These are phyloP conservation scores for Ephemerocybe angulata DNA, from an alignment of 768 basidiomycete species.

Conservation along the genomic window DNA sequence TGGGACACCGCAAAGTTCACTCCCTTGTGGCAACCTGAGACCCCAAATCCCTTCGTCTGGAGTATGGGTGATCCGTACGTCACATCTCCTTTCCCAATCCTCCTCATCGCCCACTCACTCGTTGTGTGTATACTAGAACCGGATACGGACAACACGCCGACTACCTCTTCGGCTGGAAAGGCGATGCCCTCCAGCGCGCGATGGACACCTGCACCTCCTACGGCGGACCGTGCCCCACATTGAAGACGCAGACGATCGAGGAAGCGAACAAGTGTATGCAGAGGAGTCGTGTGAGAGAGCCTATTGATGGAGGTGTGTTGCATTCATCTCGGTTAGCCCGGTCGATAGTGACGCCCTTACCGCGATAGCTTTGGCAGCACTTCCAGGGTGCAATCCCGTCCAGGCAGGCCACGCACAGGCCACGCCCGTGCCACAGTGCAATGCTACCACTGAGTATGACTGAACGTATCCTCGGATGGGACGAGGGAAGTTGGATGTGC, in stretches of 20 bases:
- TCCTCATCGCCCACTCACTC: not conserved
- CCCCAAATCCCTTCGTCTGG: not conserved
- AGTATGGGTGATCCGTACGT: slow-evolving; percentile 5
- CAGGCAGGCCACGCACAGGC: not conserved
- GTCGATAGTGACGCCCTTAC: not conserved
- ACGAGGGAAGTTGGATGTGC: too few species aligned
- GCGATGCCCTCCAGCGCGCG: slow-evolving; percentile 2
- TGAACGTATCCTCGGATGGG: too few species aligned
- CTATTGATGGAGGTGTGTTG: not conserved
- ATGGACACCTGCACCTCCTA: not conserved
- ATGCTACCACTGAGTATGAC: too few species aligned
- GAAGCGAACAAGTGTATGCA: not conserved
- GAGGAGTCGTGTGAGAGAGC: not conserved
- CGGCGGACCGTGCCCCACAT: not conserved
- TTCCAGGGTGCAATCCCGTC: slow-evolving; percentile 1
- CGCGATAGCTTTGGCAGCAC: not conserved
- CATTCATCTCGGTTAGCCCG: too few species aligned
- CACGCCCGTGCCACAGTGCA: not conserved
- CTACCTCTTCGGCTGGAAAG: slow-evolving; percentile 4
- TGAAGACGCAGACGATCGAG: slow-evolving; percentile 1
- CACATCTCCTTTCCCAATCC: not conserved
- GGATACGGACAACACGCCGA: slow-evolving; percentile 2
- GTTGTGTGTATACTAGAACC: not conserved
- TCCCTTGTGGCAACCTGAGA: not conserved
- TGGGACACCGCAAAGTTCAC: slow-evolving; percentile 3